Evolutionary conservation across 345 rosid genomes (phyloP).

Genomic region (Salix purpurea): DNA sequence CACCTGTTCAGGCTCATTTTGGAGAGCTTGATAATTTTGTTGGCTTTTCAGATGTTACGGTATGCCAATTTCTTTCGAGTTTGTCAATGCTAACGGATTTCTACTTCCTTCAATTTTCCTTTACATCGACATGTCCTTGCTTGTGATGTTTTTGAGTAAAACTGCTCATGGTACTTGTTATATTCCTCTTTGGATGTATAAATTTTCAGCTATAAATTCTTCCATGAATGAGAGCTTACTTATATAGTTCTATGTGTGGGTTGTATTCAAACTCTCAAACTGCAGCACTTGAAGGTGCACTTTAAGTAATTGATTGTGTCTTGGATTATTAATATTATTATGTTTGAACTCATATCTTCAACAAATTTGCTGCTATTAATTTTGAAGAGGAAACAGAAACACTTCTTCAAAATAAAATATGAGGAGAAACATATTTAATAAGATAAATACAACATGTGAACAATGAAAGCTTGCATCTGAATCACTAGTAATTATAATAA

Average conservation of each 20-base stretch:
- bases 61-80: constrained; percentile 21
- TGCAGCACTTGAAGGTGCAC: not conserved
- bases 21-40: constrained; percentile 83
- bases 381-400: not conserved
- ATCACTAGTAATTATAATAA: not conserved
- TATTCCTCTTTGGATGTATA: not conserved
- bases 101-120: not conserved
- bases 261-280: not conserved
- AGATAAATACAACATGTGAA: not conserved
- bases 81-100: not conserved
- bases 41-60: constrained; percentile 84
- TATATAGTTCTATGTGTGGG: not conserved
- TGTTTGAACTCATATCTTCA: not conserved
- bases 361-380: not conserved
- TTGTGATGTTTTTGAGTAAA: not conserved
- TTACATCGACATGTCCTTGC: not conserved
- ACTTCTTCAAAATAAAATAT: not conserved
- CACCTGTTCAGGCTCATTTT: constrained; percentile 85
- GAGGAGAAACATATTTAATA: not conserved
- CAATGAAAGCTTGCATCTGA: not conserved
- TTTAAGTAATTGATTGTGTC: not conserved
- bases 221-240: not conserved
- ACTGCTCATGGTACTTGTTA: not conserved
- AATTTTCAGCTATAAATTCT: not conserved
- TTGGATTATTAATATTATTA: not conserved